Percentiles rank a stretch among this genome's conserved stretches.
Conservation (phyloP, 805 yeast species). For the Suhomyces pyralidae region DNA sequence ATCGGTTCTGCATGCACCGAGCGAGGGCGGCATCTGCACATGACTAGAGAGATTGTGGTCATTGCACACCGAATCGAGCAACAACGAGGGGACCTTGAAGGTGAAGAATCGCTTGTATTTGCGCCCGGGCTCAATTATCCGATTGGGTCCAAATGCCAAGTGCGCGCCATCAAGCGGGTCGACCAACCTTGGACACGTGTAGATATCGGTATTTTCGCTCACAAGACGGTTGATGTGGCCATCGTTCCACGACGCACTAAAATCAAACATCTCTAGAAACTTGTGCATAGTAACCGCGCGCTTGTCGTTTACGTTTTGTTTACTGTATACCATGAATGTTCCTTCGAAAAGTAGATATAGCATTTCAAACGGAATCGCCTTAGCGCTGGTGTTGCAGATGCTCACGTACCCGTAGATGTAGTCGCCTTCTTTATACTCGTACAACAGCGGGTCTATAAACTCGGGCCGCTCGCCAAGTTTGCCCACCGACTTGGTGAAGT, state of each 20-base stretch:
- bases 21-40: constrained; percentile 34
- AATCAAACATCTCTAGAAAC: constrained; percentile 49
- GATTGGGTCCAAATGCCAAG: constrained; percentile 14
- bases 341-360: constrained; percentile 60
- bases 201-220: constrained; percentile 17
- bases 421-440: constrained; percentile 68
- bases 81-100: constrained; percentile 35
- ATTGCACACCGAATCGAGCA: constrained; percentile 38
- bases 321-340: constrained; percentile 24
- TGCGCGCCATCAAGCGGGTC: constrained; percentile 29
- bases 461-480: constrained; percentile 24
- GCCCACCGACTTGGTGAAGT: constrained; percentile 36
- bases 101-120: constrained; percentile 40
- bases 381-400: constrained; percentile 39
- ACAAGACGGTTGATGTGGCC: constrained; percentile 31
- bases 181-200: constrained; percentile 12
- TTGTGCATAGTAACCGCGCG: constrained; percentile 12
- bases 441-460: constrained; percentile 27
- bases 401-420: constrained; percentile 54
- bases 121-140: constrained; percentile 17
- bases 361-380: constrained; percentile 57
- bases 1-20: constrained; percentile 16
- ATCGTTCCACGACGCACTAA: constrained; percentile 50
- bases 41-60: constrained; percentile 30
- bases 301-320: constrained; percentile 9